Evolutionary conservation across 2,329 filamentous ascomycete genomes (phyloP).

Genomic region (Botryotinia convoluta): DNA sequence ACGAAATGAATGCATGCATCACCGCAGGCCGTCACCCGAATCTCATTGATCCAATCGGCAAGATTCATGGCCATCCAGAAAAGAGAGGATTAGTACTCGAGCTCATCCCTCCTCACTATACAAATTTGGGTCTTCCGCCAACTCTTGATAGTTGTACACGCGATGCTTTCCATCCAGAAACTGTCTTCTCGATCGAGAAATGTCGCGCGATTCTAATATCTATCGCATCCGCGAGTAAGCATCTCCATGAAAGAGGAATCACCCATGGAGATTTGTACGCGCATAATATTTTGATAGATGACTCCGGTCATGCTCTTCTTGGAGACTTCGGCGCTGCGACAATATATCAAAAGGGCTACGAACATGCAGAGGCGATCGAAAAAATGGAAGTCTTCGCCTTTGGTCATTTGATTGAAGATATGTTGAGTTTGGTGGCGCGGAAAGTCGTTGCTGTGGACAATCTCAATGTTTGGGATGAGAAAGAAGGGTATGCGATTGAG

Average conservation of each 20-base stretch:
- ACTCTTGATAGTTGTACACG: slow-evolving; percentile 47
- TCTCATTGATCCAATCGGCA: slow-evolving; percentile 47
- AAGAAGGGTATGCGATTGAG: slow-evolving; percentile 33
- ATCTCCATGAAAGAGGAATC: slow-evolving; percentile 46
- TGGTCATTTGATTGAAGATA: slow-evolving; percentile 47
- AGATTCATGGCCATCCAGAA: slow-evolving; percentile 43
- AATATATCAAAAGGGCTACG: slow-evolving; percentile 40
- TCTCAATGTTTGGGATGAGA: slow-evolving; percentile 29
- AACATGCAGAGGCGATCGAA: slow-evolving; percentile 39
- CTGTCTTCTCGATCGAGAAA: slow-evolving; percentile 35
- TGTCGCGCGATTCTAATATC: slow-evolving; percentile 42
- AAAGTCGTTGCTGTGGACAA: slow-evolving; percentile 22
- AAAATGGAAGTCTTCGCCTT: slow-evolving; percentile 49
- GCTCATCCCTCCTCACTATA: slow-evolving; percentile 46
- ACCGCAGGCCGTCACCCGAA: slow-evolving; percentile 47
- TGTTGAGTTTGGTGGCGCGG: slow-evolving; percentile 41
- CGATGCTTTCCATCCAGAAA: slow-evolving; percentile 42
- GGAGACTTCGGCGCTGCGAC: slow-evolving; percentile 50
- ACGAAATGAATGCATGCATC: slow-evolving; percentile 49
- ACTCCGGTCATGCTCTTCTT: slow-evolving; percentile 45
- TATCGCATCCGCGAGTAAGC: slow-evolving; percentile 44
- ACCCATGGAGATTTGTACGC: slow-evolving; percentile 49
- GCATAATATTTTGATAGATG: slow-evolving; percentile 47
- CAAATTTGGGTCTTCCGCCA: slow-evolving; percentile 45
- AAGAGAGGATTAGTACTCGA: slow-evolving; percentile 47